These are phyloP conservation scores for Ocimum tenuiflorum DNA, from an alignment of 257 asterid species.

Conservation along the genomic window DNA sequence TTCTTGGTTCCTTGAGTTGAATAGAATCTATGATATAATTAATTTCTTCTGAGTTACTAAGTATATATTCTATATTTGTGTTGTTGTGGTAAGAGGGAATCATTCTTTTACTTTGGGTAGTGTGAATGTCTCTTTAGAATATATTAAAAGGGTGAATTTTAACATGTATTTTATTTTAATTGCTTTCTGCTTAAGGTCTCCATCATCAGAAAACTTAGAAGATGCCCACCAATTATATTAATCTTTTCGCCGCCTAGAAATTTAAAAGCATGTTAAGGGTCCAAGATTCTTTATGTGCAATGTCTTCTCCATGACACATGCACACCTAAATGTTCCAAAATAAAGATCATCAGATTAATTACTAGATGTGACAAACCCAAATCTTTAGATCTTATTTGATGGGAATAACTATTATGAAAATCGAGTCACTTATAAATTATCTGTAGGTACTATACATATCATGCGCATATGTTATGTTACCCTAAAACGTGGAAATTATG, in stretches of 20 bases:
- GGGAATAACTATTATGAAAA: no score
- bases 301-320: slow-evolving; percentile 16
- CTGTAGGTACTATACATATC: no score
- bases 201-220: slow-evolving; percentile 21
- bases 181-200: slow-evolving; percentile 44
- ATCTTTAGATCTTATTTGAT: not conserved
- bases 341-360: not conserved
- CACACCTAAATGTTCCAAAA: slow-evolving; percentile 12
- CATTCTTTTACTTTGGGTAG: slow-evolving; percentile 34
- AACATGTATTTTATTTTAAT: slow-evolving; percentile 24
- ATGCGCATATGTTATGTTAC: not conserved
- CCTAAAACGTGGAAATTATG: not conserved
- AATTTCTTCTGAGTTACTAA: slow-evolving; percentile 10
- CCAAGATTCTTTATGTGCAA: slow-evolving; percentile 19
- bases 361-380: not conserved
- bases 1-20: not conserved
- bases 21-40: not conserved
- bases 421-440: no score
- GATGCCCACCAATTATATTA: slow-evolving; percentile 57
- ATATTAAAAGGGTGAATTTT: not conserved
- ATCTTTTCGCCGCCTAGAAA: slow-evolving; percentile 20
- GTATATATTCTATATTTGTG: slow-evolving; percentile 30
- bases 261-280: slow-evolving; percentile 17
- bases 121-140: slow-evolving; percentile 52
- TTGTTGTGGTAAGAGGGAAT: slow-evolving; percentile 22